phyloP scores from a whole-genome alignment of 2,329 filamentous ascomycete species.

The Colletotrichum caudatum region DNA sequence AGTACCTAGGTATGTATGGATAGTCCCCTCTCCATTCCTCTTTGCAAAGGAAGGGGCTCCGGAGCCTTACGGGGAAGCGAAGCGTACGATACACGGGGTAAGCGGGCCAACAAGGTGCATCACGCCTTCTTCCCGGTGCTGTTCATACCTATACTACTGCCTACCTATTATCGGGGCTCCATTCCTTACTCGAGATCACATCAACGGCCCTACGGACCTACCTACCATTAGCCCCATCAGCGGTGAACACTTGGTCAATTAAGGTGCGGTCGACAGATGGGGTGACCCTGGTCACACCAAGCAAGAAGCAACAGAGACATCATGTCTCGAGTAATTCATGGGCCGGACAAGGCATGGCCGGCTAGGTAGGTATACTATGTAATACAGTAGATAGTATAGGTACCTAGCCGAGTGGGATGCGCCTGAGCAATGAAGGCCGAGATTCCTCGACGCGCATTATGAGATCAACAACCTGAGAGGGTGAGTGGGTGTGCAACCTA shows the following conservation, averaged over 20 bases:
- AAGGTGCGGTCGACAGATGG: slow-evolving; percentile 33
- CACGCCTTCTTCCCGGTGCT: neutral
- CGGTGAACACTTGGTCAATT: slow-evolving; percentile 6
- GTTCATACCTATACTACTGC: neutral
- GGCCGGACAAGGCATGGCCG: slow-evolving; percentile 18
- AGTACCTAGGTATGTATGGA: too few species aligned
- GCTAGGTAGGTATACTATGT: neutral
- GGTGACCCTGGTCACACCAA: slow-evolving; percentile 29
- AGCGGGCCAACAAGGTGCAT: slow-evolving; percentile 9
- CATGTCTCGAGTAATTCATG: slow-evolving; percentile 35
- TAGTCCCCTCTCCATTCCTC: too few species aligned
- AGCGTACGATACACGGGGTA: neutral
- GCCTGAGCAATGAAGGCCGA: neutral
- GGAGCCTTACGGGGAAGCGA: slow-evolving; percentile 19
- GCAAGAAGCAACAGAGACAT: slow-evolving; percentile 32
- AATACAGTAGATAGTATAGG: neutral
- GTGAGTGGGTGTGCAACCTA: neutral
- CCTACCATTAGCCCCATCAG: neutral
- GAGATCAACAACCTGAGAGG: neutral
- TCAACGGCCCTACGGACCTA: neutral
- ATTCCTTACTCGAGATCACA: neutral
- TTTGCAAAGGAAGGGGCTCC: neutral
- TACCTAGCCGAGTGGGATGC: slow-evolving; percentile 14
- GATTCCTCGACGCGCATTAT: neutral
- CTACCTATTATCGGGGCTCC: neutral